Percentiles rank a stretch among this genome's conserved stretches.
These are phyloP conservation scores for Auriscalpium orientale DNA, from an alignment of 768 basidiomycete species.

Conservation along the genomic window DNA sequence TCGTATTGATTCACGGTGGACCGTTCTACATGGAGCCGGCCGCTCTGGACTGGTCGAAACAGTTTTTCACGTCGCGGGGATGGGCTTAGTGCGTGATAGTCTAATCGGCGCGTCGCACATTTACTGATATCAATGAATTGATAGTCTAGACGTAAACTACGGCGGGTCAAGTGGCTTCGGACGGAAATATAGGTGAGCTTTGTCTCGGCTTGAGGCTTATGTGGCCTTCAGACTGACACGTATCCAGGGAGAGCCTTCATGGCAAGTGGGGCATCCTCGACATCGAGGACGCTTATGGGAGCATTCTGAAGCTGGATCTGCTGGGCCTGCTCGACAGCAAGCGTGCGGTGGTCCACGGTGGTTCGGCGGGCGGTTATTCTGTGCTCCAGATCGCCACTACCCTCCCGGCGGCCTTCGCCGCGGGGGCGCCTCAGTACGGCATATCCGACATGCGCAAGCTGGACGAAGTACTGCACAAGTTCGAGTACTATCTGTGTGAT, in stretches of 20 bases:
- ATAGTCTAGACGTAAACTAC: slow-evolving; percentile 67
- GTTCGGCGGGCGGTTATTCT: slow-evolving; percentile 69
- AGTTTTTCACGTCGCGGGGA: slow-evolving; percentile 64
- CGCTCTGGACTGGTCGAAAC: slow-evolving; percentile 40
- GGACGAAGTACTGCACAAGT: slow-evolving; percentile 62
- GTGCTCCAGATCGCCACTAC: slow-evolving; percentile 40
- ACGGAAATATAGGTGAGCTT: slow-evolving; percentile 44
- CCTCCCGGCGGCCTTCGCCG: slow-evolving; percentile 45
- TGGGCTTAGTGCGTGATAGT: slow-evolving; percentile 49
- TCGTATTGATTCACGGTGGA: slow-evolving; percentile 64
- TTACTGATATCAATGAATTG: neutral
- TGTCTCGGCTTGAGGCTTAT: neutral
- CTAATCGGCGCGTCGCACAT: neutral
- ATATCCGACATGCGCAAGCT: slow-evolving; percentile 54
- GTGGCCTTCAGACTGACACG: neutral
- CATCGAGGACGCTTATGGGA: slow-evolving; percentile 52
- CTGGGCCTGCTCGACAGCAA: slow-evolving; percentile 52
- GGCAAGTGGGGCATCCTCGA: slow-evolving; percentile 71
- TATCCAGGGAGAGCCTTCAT: slow-evolving; percentile 38
- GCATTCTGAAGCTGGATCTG: slow-evolving; percentile 39
- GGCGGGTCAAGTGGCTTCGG: slow-evolving; percentile 72
- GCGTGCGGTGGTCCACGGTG: slow-evolving; percentile 62
- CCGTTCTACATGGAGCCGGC: slow-evolving; percentile 46
- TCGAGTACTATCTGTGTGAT: slow-evolving; percentile 48
- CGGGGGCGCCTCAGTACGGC: slow-evolving; percentile 56